A percentile compares a stretch with the other conserved stretches of the same genome.
These are phyloP conservation scores for Chaetomium globosum DNA, from an alignment of 2,329 filamentous ascomycete species.

Conservation along the genomic window DNA sequence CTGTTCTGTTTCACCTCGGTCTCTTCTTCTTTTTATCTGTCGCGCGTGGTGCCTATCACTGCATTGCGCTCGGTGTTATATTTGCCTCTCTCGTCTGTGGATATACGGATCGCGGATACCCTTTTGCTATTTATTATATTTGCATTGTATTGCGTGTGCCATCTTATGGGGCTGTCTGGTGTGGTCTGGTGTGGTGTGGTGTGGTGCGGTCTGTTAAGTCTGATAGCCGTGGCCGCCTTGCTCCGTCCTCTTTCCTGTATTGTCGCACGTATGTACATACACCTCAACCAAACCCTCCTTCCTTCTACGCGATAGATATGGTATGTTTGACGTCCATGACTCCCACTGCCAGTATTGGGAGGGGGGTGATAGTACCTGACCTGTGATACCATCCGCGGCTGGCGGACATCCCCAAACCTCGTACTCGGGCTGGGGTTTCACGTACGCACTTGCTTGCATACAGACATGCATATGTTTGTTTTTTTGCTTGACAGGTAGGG, in stretches of 20 bases:
- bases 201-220: background rate
- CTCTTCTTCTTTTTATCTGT: background rate
- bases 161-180: background rate
- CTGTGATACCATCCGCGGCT: too few relatives aligned
- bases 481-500: too few relatives aligned
- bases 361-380: too few relatives aligned
- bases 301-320: too few relatives aligned
- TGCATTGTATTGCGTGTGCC: background rate
- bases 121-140: conserved; percentile 16
- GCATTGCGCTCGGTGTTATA: conserved; percentile 3
- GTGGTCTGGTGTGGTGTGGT: background rate
- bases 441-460: background rate
- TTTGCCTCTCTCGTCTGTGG: conserved; percentile 8
- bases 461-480: background rate
- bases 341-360: too few relatives aligned
- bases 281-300: too few relatives aligned
- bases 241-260: too few relatives aligned
- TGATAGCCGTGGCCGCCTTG: too few relatives aligned
- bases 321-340: too few relatives aligned
- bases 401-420: background rate
- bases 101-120: conserved; percentile 22
- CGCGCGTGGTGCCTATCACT: conserved; percentile 2
- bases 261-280: too few relatives aligned
- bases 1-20: background rate
- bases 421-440: background rate